Evolutionary conservation across 2,329 filamentous ascomycete species (phyloP).

Genomic region (Akanthomyces muscarius): DNA sequence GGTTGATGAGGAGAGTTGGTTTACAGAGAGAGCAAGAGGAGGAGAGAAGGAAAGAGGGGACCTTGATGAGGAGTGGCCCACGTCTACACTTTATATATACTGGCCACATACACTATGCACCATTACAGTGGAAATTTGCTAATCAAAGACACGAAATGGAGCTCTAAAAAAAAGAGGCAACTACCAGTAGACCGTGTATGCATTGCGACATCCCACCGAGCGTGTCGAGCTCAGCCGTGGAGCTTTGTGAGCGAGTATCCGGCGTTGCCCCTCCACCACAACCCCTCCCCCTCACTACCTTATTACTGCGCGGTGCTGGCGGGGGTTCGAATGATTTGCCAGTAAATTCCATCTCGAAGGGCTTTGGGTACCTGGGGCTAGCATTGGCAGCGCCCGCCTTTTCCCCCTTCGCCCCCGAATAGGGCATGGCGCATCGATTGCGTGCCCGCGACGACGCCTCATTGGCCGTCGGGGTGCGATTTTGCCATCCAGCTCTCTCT

Average conservation of each 20-base stretch:
- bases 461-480: constrained; percentile 25
- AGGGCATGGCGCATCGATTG: constrained; percentile 25
- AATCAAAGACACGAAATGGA: neutral
- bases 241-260: neutral
- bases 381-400: neutral
- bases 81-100: constrained; percentile 1
- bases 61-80: constrained; percentile 1
- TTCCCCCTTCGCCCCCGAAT: neutral
- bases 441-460: constrained; percentile 25
- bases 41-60: neutral
- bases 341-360: neutral
- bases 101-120: neutral
- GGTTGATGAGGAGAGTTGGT: neutral
- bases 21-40: neutral
- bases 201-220: constrained; percentile 11
- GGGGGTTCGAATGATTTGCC: neutral
- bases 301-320: neutral
- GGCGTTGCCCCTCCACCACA: constrained; percentile 5
- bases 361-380: neutral
- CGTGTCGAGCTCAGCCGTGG: neutral
- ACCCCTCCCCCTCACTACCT: constrained; percentile 13
- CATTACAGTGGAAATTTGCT: constrained; percentile 13
- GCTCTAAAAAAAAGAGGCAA: neutral
- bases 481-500: constrained; percentile 27
- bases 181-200: neutral